These are phyloP conservation scores for Debaryomyces prosopidis DNA, from an alignment of 805 yeast species.

Conservation along the genomic window DNA sequence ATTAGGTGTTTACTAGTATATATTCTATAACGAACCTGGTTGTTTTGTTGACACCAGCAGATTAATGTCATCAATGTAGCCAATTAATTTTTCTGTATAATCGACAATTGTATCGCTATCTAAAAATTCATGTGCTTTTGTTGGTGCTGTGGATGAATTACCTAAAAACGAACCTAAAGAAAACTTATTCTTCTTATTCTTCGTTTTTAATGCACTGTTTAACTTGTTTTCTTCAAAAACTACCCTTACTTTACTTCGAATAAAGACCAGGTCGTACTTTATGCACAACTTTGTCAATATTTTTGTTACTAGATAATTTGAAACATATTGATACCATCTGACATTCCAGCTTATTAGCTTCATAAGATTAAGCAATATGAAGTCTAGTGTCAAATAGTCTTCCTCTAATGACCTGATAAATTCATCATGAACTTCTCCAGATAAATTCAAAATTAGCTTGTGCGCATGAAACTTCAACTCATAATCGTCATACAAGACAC, in stretches of 20 bases:
- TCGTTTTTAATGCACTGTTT: conserved; percentile 5
- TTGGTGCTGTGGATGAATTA: conserved; percentile 4
- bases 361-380: conserved; percentile 37
- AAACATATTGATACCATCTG: conserved; percentile 63
- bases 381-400: conserved; percentile 34
- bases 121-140: conserved; percentile 19
- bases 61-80: conserved; percentile 27
- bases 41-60: neutral
- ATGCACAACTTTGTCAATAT: conserved; percentile 45
- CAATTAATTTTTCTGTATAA: conserved; percentile 28
- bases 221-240: conserved; percentile 34
- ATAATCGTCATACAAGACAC: conserved; percentile 29
- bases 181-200: conserved; percentile 10
- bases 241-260: conserved; percentile 41
- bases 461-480: conserved; percentile 26
- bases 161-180: conserved; percentile 10
- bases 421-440: conserved; percentile 17
- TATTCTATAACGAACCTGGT: conserved; percentile 1
- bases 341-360: conserved; percentile 60
- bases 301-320: conserved; percentile 39
- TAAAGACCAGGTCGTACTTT: conserved; percentile 40
- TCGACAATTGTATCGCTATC: conserved; percentile 32
- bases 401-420: conserved; percentile 23
- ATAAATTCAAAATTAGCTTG: conserved; percentile 31
- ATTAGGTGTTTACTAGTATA: neutral